Conservation (phyloP, 1,139 yeast genomes). For the Debaryomyces robertsiae region DNA sequence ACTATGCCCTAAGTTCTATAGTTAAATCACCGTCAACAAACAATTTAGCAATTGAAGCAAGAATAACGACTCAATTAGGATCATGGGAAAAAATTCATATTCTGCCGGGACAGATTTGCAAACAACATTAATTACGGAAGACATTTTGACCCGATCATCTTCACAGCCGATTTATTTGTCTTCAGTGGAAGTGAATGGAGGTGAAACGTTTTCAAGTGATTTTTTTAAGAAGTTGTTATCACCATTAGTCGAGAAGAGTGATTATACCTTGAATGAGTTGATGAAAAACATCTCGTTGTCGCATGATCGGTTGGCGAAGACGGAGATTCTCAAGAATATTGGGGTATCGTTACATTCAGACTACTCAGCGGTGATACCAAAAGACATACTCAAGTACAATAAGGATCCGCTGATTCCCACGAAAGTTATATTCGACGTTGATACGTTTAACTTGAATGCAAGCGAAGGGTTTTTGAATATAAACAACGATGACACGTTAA, state of each 20-base stretch:
- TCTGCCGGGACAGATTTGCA: slow-evolving; percentile 21
- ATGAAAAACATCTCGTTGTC: slow-evolving; percentile 29
- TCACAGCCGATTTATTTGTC: slow-evolving; percentile 49
- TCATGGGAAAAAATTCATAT: slow-evolving; percentile 4
- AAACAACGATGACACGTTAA: slow-evolving; percentile 44
- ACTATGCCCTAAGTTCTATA: neutral
- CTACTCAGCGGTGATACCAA: slow-evolving; percentile 31
- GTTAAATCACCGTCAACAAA: neutral
- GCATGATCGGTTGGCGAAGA: slow-evolving; percentile 34
- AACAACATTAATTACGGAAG: slow-evolving; percentile 34
- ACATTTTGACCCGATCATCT: slow-evolving; percentile 33
- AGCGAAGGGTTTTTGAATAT: slow-evolving; percentile 41
- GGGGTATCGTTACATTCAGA: slow-evolving; percentile 38
- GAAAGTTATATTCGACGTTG: slow-evolving; percentile 41
- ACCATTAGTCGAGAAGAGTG: slow-evolving; percentile 47
- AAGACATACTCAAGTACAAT: slow-evolving; percentile 29
- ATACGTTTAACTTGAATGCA: slow-evolving; percentile 34
- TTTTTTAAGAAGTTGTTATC: slow-evolving; percentile 49
- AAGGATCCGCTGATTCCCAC: slow-evolving; percentile 42
- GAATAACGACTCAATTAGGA: neutral
- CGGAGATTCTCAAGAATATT: slow-evolving; percentile 48
- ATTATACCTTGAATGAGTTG: slow-evolving; percentile 49
- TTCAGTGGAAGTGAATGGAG: slow-evolving; percentile 51
- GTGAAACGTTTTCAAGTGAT: slow-evolving; percentile 47
- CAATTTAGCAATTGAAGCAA: slow-evolving; percentile 6